These are phyloP conservation scores for Hirschioporus abietinus DNA, from an alignment of 768 basidiomycete genomes.

Conservation along the genomic window DNA sequence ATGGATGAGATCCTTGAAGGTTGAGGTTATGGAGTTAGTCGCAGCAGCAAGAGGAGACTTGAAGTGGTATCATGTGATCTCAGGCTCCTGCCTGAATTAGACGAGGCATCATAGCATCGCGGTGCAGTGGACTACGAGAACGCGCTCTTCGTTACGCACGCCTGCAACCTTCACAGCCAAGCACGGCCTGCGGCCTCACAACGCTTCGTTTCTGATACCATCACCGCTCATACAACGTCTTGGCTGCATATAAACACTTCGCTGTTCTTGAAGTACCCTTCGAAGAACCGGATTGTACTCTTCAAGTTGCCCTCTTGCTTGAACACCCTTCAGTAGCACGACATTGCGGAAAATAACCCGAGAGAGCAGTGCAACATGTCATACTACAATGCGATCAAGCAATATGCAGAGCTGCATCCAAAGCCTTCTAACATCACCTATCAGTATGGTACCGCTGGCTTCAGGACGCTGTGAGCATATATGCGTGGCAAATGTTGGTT, in stretches of 20 bases:
- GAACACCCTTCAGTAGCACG: background rate
- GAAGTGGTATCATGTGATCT: conserved; percentile 3
- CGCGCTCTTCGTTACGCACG: background rate
- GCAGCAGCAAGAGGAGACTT: background rate
- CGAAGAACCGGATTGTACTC: background rate
- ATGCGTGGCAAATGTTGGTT: conserved; percentile 5
- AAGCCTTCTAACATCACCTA: conserved; percentile 68
- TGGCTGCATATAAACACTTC: background rate
- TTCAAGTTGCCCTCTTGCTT: background rate
- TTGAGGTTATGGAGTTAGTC: conserved; percentile 15
- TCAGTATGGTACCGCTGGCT: conserved; percentile 93
- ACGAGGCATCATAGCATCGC: background rate
- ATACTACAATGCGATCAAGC: conserved; percentile 29
- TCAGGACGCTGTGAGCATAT: conserved; percentile 75
- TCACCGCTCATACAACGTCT: background rate
- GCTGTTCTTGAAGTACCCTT: background rate
- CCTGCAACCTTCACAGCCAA: background rate
- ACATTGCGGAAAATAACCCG: too few relatives aligned
- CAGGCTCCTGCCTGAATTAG: background rate
- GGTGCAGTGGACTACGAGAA: background rate
- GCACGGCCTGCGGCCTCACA: background rate
- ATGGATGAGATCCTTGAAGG: conserved; percentile 29
- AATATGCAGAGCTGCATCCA: conserved; percentile 55
- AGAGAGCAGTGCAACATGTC: background rate
- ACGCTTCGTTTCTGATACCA: background rate